Evolutionary conservation across 2,329 filamentous ascomycete genomes (phyloP), one percentile per base, ranked within the genome.

Genomic region (Ophiosphaerella narmari): DNA sequence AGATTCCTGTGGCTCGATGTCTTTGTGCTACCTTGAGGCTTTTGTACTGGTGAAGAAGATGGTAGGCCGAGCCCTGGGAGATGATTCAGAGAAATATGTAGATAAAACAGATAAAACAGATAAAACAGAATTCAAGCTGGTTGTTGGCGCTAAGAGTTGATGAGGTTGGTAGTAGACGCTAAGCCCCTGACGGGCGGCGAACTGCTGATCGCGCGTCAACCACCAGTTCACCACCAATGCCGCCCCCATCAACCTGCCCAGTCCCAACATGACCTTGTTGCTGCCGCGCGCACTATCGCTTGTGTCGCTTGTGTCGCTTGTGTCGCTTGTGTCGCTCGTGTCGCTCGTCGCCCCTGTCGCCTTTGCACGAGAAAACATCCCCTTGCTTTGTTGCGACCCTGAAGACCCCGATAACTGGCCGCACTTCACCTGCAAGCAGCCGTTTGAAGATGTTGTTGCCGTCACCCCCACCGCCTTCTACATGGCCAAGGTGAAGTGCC

Each of bases 401-500:
- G 33, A 59, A 23, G 39, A 38, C 24, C 42, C 38, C 12, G 35
- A 45, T 18, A 44, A 3, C 16, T 18, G 16, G 16, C 16, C 16
- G 16, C 16, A 3, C 16, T 18, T 48, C 23, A 43, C 55, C 18
- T 71, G 69, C 47, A 41, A 53, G 18, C 48, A 58, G 11, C 66
- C 65, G 26, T 51, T 69, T 16, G 53, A 62, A 32, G 34, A 57
- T 23, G 55, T 70, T 21, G 61, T 67, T 6, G 54, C 59, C 13
- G 48, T 70, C 16, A 48, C 50, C 35, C 57, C 62, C 26, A 64
- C 55, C 43, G 48, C 51, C n/a, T 64, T 59, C 42, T 71, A 69
- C 54, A 52, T 66, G n/a, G 59, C 66, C 7, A 70, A 62, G 43
- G 52, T 72, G 9, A 57, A 63, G 41, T 72, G 69, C 55, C 55